phyloP scores from a whole-genome alignment of 352 stramenopile genomes.

The Pythium sp. region DNA sequence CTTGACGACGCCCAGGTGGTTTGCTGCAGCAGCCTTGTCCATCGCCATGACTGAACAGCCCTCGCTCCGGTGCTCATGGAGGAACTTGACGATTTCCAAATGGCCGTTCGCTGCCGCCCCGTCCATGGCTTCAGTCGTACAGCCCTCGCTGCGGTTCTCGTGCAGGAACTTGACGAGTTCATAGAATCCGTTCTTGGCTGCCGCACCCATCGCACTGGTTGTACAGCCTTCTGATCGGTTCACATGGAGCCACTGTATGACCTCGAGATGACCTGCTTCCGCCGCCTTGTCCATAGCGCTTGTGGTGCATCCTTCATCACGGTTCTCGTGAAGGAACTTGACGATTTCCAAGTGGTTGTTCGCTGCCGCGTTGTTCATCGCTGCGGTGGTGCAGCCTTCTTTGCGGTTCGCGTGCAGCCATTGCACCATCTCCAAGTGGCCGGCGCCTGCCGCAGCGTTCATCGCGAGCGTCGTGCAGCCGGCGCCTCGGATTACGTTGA shows the following conservation, averaged over 20 bases:
- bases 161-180: constrained; percentile 12
- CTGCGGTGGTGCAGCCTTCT: constrained; percentile 7
- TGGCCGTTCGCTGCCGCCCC: neutral
- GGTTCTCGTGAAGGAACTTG: constrained; percentile 1
- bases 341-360: constrained; percentile 5
- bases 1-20: constrained; percentile 15
- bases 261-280: neutral
- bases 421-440: constrained; percentile 6
- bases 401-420: constrained; percentile 4
- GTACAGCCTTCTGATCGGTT: constrained; percentile 13
- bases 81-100: constrained; percentile 8
- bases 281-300: constrained; percentile 6
- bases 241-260: constrained; percentile 5
- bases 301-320: neutral
- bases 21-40: constrained; percentile 15
- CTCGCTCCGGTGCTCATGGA: constrained; percentile 3
- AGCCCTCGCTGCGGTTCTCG: constrained; percentile 7
- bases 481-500: constrained; percentile 23
- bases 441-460: constrained; percentile 3
- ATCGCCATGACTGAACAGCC: constrained; percentile 13
- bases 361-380: constrained; percentile 12
- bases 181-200: neutral
- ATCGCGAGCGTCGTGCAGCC: constrained; percentile 21
- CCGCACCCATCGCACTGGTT: constrained; percentile 1
- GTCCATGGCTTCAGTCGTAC: constrained; percentile 5